Evolutionary conservation across 176 grass and related monocot genomes (phyloP).

Genomic region (Coix lacrymajobi): DNA sequence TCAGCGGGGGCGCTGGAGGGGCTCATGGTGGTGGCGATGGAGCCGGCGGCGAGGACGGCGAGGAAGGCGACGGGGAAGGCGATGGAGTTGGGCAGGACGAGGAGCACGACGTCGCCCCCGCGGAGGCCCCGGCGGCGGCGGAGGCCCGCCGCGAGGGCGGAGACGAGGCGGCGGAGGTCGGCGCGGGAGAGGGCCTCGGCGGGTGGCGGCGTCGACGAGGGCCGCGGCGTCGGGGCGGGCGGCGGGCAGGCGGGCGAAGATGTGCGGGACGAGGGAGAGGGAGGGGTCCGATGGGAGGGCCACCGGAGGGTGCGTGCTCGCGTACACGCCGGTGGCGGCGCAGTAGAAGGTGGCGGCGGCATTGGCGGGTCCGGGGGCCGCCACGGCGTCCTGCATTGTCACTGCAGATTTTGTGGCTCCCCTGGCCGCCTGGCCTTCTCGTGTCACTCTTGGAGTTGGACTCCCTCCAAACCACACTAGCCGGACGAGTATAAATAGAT

Average conservation of each 20-base stretch:
- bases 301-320: slow-evolving; percentile 38
- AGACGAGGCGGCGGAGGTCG: slow-evolving; percentile 45
- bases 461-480: too few species aligned
- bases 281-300: slow-evolving; percentile 44
- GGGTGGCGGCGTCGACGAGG: slow-evolving; percentile 49
- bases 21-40: slow-evolving; percentile 50
- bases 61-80: slow-evolving; percentile 62
- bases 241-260: slow-evolving; percentile 51
- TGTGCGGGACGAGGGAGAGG: slow-evolving; percentile 60
- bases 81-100: slow-evolving; percentile 57
- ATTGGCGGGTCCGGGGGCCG: not conserved
- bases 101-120: slow-evolving; percentile 37
- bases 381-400: slow-evolving; percentile 26
- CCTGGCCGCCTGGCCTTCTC: not conserved
- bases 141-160: slow-evolving; percentile 54
- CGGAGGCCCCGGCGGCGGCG: slow-evolving; percentile 14
- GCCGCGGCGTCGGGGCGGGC: slow-evolving; percentile 14
- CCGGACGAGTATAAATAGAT: not conserved
- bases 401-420: not conserved
- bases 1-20: slow-evolving; percentile 51
- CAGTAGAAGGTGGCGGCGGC: slow-evolving; percentile 39
- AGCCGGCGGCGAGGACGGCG: slow-evolving; percentile 56
- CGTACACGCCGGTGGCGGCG: slow-evolving; percentile 53
- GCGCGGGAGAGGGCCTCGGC: slow-evolving; percentile 40
- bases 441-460: not conserved